phyloP scores from a whole-genome alignment of 192 early-diverging fungal species.

The Linnemannia zychae region DNA sequence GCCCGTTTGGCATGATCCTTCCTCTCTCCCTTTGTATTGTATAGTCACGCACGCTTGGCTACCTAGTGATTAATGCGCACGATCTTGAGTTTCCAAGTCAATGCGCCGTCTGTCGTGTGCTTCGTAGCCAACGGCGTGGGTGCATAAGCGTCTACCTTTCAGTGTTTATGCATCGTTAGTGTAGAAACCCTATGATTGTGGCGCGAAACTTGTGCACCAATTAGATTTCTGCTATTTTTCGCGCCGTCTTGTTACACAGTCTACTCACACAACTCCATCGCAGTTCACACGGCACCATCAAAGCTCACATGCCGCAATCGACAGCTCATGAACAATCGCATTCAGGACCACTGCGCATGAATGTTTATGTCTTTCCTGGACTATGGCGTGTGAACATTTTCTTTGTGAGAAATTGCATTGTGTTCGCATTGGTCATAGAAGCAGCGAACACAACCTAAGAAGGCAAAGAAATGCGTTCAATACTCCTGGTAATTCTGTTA shows the following conservation, averaged over 20 bases:
- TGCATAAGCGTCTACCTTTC: neutral
- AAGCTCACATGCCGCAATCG: neutral
- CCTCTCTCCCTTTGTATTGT: no score
- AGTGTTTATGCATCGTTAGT: neutral
- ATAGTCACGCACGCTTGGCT: no score
- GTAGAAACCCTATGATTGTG: neutral
- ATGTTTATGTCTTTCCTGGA: neutral
- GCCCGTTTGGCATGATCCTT: no score
- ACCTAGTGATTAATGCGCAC: no score
- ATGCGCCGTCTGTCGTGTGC: neutral
- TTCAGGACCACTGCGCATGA: neutral
- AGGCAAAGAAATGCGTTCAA: neutral
- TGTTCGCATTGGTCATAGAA: neutral
- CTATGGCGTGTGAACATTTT: neutral
- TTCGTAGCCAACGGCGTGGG: neutral
- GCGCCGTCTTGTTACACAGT: conserved; percentile 15
- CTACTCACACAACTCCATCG: neutral
- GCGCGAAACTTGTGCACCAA: neutral
- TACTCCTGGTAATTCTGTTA: neutral
- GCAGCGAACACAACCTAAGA: neutral
- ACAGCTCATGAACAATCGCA: neutral
- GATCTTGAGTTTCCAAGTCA: no score
- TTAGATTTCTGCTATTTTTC: conserved; percentile 1
- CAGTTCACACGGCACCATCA: neutral
- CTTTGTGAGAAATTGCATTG: neutral